Conservation (phyloP, 1,139 yeast species). For the Blastobotrys aristatus region DNA sequence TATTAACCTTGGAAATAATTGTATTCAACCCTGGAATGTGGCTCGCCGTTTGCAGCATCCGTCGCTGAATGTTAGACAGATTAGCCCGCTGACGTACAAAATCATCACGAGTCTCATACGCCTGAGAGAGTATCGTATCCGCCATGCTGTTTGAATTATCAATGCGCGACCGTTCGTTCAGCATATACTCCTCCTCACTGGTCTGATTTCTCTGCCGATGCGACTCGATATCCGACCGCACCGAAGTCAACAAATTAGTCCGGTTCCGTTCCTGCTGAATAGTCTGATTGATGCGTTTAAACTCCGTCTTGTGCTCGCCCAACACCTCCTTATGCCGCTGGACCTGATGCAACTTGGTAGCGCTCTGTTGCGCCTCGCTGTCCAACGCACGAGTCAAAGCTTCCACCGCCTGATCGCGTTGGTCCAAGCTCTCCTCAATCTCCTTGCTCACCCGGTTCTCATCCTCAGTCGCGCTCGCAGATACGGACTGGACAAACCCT, state of each 20-base stretch:
- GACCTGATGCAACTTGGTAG: conserved; percentile 75
- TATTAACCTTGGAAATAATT: conserved; percentile 72
- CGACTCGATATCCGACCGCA: conserved; percentile 68
- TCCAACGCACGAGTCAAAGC: conserved; percentile 46
- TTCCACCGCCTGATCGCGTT: conserved; percentile 41
- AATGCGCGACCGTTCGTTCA: conserved; percentile 70
- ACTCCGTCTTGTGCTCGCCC: conserved; percentile 63
- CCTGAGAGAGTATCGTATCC: conserved; percentile 74
- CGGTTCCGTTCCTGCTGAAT: conserved; percentile 74
- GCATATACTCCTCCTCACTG: conserved; percentile 55
- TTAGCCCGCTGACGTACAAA: conserved; percentile 64
- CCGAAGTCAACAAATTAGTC: conserved; percentile 65
- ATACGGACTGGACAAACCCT: conserved; percentile 47
- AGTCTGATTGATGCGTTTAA: conserved; percentile 51
- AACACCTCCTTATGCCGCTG: conserved; percentile 76
- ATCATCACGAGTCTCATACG: conserved; percentile 85
- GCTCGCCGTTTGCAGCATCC: conserved; percentile 56
- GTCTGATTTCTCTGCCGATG: conserved; percentile 44
- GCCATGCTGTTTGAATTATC: conserved; percentile 71
- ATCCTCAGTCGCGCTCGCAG: conserved; percentile 44
- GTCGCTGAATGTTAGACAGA: conserved; percentile 59
- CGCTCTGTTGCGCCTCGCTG: conserved; percentile 53
- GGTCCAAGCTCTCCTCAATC: conserved; percentile 39
- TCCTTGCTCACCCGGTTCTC: conserved; percentile 43
- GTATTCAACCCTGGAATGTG: conserved; percentile 79